phyloP scores from a whole-genome alignment of 352 stramenopile genomes.

The Phytophthora cactorum region DNA sequence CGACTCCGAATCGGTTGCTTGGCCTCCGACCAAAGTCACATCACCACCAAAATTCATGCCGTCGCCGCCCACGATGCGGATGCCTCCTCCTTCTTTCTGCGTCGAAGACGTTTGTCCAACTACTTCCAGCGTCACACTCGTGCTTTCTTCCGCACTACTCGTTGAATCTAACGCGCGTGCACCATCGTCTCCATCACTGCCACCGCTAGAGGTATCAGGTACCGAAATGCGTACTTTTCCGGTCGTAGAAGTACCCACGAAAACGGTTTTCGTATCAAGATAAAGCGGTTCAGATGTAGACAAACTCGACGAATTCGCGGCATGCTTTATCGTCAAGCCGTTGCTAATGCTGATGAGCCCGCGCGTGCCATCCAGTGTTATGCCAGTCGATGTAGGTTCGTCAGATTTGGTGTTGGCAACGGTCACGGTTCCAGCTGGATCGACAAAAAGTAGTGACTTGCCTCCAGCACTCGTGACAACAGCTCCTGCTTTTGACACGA shows the following conservation, averaged over 20 bases:
- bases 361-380: conserved; percentile 50
- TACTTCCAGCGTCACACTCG: conserved; percentile 53
- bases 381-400: conserved; percentile 48
- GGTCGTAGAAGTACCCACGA: conserved; percentile 24
- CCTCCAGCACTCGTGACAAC: conserved; percentile 70
- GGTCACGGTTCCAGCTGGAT: conserved; percentile 57
- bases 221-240: conserved; percentile 38
- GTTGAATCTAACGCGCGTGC: conserved; percentile 18
- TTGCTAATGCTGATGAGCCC: conserved; percentile 49
- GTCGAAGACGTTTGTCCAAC: conserved; percentile 58
- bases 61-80: conserved; percentile 61
- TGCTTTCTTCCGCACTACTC: conserved; percentile 13
- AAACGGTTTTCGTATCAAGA: conserved; percentile 54
- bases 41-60: conserved; percentile 53
- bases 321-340: conserved; percentile 49
- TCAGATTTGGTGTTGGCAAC: conserved; percentile 57
- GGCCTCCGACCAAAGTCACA: conserved; percentile 53
- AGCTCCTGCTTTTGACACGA: conserved; percentile 71
- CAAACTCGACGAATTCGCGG: conserved; percentile 52
- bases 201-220: conserved; percentile 8
- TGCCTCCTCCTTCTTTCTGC: conserved; percentile 53
- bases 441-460: conserved; percentile 61
- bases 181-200: conserved; percentile 15
- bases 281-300: conserved; percentile 46
- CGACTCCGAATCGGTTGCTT: conserved; percentile 34